Base-by-base conservation (phyloP, 2,329 filamentous ascomycete species). In the Cadophora malorum region DNA sequence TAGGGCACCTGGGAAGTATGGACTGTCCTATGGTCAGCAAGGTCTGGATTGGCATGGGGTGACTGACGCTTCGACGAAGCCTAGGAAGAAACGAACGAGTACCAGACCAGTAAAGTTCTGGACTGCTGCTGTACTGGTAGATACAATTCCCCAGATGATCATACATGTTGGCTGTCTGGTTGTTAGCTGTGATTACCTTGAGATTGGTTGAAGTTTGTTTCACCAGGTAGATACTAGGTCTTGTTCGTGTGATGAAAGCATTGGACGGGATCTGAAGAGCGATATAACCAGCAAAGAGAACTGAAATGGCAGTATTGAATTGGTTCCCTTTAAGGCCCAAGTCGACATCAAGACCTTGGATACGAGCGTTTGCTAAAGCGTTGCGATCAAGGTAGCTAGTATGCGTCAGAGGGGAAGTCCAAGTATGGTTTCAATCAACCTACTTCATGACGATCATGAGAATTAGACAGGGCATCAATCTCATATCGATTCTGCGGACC, bases 41-140 rank as follows among this genome's bases (percentile, higher is more conserved):
- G 3, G 14, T 10, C 12, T 38, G 35, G 35, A 38, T 38, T 38
- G 35, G 12, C 9, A 38, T 35, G 9, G 28, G n/a, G 47, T 19
- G 33, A 82, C 67, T 53, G 82, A 82, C 1, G 75, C 74, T 69
- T 78, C 76, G 14, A 76, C 71, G 28, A 74, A 74, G 10, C 76
- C 75, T 10, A 78, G 63, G 45, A 79, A 76, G 65, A 78, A 77
- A n/a, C 78, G 70, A 19, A 72, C 58, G 3, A 73, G 69, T 10
- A 74, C 67, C 1, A 77, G 53, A 6, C 72, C 71, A 14, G 68
- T 67, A 63, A 71, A 78, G 53, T 74, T 75, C 0, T 71, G 35
- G 67, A 79, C 76, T 3, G 79, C 78, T 1, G 81, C 82, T 31
- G 85, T 86, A n/a, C 83, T 80, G 0, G 75, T 76, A 0, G 79